Percentiles rank a stretch among this genome's conserved stretches.
Evolutionary conservation across 257 asterid species (phyloP).

Genomic region (Fraxinus cuspidata): DNA sequence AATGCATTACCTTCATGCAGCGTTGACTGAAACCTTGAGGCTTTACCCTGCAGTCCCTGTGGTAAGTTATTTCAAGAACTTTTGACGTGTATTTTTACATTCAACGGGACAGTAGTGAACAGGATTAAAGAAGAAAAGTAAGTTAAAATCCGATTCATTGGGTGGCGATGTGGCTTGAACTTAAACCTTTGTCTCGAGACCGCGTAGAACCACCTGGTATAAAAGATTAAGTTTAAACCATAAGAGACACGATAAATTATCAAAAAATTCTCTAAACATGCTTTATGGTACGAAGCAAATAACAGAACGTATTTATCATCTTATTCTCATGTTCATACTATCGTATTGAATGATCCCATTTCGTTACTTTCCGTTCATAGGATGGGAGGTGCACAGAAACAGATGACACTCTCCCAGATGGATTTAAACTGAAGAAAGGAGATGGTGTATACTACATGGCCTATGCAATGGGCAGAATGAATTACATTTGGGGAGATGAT

Average conservation of each 20-base stretch:
- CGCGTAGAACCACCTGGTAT: too few species aligned
- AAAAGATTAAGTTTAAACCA: too few species aligned
- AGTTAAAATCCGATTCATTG: neutral
- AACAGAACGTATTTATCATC: too few species aligned
- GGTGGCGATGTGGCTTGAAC: too few species aligned
- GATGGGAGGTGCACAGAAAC: conserved; percentile 70
- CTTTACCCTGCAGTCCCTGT: conserved; percentile 76
- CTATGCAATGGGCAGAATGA: conserved; percentile 80
- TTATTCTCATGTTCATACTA: neutral
- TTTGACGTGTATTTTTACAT: neutral
- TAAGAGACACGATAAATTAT: too few species aligned
- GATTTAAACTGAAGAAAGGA: conserved; percentile 58
- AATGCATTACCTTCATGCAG: conserved; percentile 75
- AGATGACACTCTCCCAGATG: conserved; percentile 78
- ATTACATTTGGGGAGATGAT: conserved; percentile 67
- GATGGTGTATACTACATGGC: conserved; percentile 61
- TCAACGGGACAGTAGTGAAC: neutral
- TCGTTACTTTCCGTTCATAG: conserved; percentile 29
- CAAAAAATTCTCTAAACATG: neutral
- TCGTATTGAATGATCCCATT: neutral
- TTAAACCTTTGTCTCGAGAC: too few species aligned
- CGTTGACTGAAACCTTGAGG: conserved; percentile 71
- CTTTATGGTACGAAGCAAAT: neutral
- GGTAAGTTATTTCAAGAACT: conserved; percentile 34
- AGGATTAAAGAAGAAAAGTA: neutral